phyloP scores from a whole-genome alignment of 2,329 filamentous ascomycete genomes.

The Aspergillus spinulosporus region DNA sequence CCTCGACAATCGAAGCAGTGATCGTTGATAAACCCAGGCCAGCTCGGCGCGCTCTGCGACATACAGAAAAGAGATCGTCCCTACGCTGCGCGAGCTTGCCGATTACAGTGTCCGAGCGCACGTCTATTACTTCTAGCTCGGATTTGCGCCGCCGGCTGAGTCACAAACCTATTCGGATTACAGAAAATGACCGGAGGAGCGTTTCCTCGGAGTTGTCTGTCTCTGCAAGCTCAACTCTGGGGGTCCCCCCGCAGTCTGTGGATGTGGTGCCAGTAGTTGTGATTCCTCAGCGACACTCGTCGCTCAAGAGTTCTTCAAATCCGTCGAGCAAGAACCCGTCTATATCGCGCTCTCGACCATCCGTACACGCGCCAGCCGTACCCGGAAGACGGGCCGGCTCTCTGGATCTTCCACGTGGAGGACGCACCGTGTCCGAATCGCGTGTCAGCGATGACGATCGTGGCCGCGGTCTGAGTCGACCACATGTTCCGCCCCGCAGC shows the following conservation, averaged over 20 bases:
- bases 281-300: constrained; percentile 49
- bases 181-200: constrained; percentile 48
- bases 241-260: constrained; percentile 29
- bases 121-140: constrained; percentile 46
- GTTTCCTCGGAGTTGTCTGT: constrained; percentile 45
- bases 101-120: constrained; percentile 45
- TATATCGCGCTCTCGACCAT: constrained; percentile 40
- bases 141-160: constrained; percentile 51
- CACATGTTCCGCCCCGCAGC: constrained; percentile 42
- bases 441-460: constrained; percentile 30
- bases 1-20: constrained; percentile 58
- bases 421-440: constrained; percentile 46
- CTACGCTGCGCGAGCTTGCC: constrained; percentile 51
- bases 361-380: constrained; percentile 38
- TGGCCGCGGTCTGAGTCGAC: constrained; percentile 30
- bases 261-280: constrained; percentile 51
- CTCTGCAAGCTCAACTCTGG: constrained; percentile 35
- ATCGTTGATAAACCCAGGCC: constrained; percentile 54
- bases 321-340: constrained; percentile 42
- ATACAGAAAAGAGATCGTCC: constrained; percentile 55
- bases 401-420: constrained; percentile 36
- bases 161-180: constrained; percentile 53
- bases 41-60: constrained; percentile 50
- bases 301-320: constrained; percentile 39
- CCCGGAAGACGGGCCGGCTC: constrained; percentile 36